Percentiles rank a stretch among this genome's conserved stretches.
These are phyloP conservation scores for Aspergillus sparsus DNA, from an alignment of 495 filamentous ascomycete species.

Conservation along the genomic window DNA sequence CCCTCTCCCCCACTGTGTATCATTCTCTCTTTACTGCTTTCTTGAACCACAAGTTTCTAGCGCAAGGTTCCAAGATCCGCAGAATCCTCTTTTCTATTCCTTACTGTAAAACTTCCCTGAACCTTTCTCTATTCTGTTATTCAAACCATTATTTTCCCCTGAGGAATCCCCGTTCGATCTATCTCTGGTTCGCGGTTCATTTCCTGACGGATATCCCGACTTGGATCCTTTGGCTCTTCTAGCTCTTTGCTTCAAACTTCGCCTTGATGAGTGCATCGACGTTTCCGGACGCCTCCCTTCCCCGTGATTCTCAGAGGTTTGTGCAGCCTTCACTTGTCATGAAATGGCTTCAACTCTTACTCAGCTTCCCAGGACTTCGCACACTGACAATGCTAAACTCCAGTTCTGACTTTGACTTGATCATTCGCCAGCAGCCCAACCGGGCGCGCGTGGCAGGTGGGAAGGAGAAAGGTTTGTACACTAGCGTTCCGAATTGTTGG, in stretches of 20 bases:
- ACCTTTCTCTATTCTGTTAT: slow-evolving; percentile 22
- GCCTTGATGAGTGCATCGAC: slow-evolving; percentile 53
- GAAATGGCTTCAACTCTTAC: slow-evolving; percentile 35
- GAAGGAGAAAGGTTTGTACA: slow-evolving; percentile 65
- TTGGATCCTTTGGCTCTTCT: slow-evolving; percentile 30
- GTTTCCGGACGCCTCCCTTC: slow-evolving; percentile 48
- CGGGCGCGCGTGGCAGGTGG: slow-evolving; percentile 68
- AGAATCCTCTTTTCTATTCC: slow-evolving; percentile 19
- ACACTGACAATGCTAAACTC: slow-evolving; percentile 46
- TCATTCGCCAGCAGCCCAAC: slow-evolving; percentile 66
- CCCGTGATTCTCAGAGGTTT: slow-evolving; percentile 46
- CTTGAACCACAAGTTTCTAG: slow-evolving; percentile 23
- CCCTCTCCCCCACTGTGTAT: slow-evolving; percentile 27
- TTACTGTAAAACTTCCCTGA: slow-evolving; percentile 23
- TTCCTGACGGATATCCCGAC: slow-evolving; percentile 29
- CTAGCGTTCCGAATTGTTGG: slow-evolving; percentile 5
- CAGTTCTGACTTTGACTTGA: slow-evolving; percentile 62
- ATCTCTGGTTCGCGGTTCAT: slow-evolving; percentile 30
- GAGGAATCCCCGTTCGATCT: slow-evolving; percentile 23
- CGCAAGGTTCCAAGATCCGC: slow-evolving; percentile 25
- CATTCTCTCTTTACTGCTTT: slow-evolving; percentile 26
- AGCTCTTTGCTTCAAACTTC: slow-evolving; percentile 26
- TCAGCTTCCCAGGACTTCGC: slow-evolving; percentile 32
- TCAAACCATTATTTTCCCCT: slow-evolving; percentile 24
- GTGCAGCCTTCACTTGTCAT: slow-evolving; percentile 14